Evolutionary conservation across 2,329 filamentous ascomycete genomes (phyloP).

Genomic region (Aquanectria penicillioides): DNA sequence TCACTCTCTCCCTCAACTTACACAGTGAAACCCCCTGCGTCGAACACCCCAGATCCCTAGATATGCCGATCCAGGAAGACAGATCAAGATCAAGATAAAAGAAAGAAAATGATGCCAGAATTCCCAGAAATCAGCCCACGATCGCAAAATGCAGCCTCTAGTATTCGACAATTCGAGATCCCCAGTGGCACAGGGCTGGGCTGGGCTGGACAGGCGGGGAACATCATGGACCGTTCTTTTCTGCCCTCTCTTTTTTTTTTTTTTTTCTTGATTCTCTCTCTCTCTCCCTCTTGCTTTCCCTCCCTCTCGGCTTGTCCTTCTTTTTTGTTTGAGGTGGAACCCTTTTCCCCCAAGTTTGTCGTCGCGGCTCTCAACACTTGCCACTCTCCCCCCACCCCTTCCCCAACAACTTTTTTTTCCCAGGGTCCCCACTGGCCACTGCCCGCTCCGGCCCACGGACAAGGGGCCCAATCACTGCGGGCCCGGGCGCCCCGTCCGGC

Average conservation of each 20-base stretch:
- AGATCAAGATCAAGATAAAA: no score
- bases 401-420: slow-evolving; percentile 46
- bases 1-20: no score
- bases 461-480: slow-evolving; percentile 32
- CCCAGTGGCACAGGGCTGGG: not conserved
- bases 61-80: no score
- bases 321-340: slow-evolving; percentile 11
- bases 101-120: slow-evolving; percentile 35
- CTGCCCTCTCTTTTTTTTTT: slow-evolving; percentile 13
- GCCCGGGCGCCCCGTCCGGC: slow-evolving; percentile 10
- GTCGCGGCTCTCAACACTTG: slow-evolving; percentile 38
- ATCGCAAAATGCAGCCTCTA: slow-evolving; percentile 33
- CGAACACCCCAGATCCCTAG: no score
- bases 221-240: slow-evolving; percentile 16
- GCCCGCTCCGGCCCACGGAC: slow-evolving; percentile 8
- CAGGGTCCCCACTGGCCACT: slow-evolving; percentile 10
- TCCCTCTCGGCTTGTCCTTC: no score
- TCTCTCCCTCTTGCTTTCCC: no score
- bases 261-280: not conserved
- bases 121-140: slow-evolving; percentile 40
- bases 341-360: slow-evolving; percentile 25
- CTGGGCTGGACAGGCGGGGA: slow-evolving; percentile 21
- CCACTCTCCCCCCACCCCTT: slow-evolving; percentile 36
- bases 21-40: no score
- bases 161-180: slow-evolving; percentile 33